Evolutionary conservation across 1,139 yeast species (phyloP), one percentile per base, ranked within the genome.

Genomic region (Pneumocystis murina): DNA sequence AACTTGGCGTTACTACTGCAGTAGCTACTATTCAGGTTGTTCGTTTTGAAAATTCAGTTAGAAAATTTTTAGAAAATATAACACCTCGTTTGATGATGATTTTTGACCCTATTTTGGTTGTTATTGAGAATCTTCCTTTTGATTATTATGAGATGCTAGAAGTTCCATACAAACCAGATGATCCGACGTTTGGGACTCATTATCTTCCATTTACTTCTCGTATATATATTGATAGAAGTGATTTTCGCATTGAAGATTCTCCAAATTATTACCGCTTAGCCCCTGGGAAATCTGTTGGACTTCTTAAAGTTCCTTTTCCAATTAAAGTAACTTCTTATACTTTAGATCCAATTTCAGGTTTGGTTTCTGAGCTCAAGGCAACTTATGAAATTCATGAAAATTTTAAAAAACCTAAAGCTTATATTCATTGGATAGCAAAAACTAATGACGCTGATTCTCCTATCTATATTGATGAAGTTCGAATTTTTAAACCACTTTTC

Each of bases 51-150:
- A 83, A 86, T 72, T 85, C 97, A 1, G 84, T 94, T 66, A 84
- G 99, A 75, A 80, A 83, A 68, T 92, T 84, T 74, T 81, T 94
- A 71, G 98, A 94, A 76, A 86, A 85, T 69, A 83, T 91, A 30
- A 91, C 96, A 12, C 97, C 99, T 66, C 84, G 99, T 74, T 80
- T 94, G 71, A 91, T 92, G 96, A 84, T 94, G 83, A 80, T 94
- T 63, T 82, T 87, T 69, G 89, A 89, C 70, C 98, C 99, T 28
- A 76, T 94, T 64, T 86, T 84, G 71, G 85, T 92, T 67, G 84
- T 86, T 64, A 77, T 94, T 67, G 97, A 88, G 67, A 92, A 92
- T 73, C 79, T 92, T 62, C 81, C 82, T 14, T 96, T 86, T 57
- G 87, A 84, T 70, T 86, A 79, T 72, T 82, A 80, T 69, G 92